Evolutionary conservation across 768 basidiomycete species (phyloP).

Genomic region (Tylopilus rubrobrunneus): DNA sequence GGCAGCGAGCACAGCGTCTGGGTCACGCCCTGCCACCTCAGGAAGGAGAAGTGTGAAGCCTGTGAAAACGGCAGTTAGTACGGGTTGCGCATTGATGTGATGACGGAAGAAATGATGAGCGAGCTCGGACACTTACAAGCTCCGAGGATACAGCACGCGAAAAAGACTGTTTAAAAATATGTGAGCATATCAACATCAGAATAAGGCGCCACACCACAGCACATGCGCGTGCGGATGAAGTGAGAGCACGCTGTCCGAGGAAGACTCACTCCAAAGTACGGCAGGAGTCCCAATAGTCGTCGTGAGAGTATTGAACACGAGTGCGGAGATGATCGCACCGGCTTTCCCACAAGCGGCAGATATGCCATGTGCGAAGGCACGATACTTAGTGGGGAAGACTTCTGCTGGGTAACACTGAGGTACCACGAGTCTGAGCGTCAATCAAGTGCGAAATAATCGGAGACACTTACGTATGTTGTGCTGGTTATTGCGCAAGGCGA

Average conservation of each 20-base stretch:
- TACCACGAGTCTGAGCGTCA: constrained; percentile 1
- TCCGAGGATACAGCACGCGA: constrained; percentile 58
- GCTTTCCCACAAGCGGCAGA: constrained; percentile 71
- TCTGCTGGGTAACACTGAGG: constrained; percentile 69
- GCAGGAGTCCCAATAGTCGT: constrained; percentile 58
- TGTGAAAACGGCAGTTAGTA: constrained; percentile 8
- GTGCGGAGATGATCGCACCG: constrained; percentile 74
- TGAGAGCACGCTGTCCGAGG: not conserved
- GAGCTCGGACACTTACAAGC: constrained; percentile 33
- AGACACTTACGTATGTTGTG: constrained; percentile 46
- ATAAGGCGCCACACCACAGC: not conserved
- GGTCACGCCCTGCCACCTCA: constrained; percentile 48
- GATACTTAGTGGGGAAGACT: constrained; percentile 75
- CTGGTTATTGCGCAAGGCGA: constrained; percentile 21
- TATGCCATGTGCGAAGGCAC: constrained; percentile 70
- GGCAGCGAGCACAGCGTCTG: constrained; percentile 42
- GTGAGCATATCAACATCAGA: not conserved
- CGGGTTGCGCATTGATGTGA: not conserved
- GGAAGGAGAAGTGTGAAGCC: constrained; percentile 46
- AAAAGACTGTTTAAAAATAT: constrained; percentile 48
- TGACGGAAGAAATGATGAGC: not conserved
- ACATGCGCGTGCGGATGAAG: not conserved
- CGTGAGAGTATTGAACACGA: constrained; percentile 65
- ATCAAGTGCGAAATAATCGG: no score
- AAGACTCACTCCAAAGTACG: constrained; percentile 66